phyloP scores from a whole-genome alignment of 2,329 filamentous ascomycete genomes.

The Hypoxylon sp. region DNA sequence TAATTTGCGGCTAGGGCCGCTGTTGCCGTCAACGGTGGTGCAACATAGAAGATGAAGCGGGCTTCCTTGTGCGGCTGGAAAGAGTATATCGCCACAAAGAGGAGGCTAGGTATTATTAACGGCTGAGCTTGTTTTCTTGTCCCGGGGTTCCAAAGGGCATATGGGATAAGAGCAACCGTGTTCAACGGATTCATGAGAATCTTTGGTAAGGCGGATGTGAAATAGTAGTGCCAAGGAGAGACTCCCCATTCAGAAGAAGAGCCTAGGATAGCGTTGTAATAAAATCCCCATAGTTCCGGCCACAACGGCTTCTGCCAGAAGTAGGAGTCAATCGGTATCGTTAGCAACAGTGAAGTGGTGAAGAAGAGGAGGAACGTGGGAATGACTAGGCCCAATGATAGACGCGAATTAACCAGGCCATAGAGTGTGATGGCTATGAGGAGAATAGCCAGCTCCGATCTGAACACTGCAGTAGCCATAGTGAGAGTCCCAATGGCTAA shows the following conservation, averaged over 20 bases:
- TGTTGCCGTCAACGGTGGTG: constrained; percentile 83
- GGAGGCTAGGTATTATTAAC: constrained; percentile 74
- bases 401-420: constrained; percentile 63
- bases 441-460: constrained; percentile 88
- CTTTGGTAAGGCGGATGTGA: constrained; percentile 82
- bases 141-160: constrained; percentile 64
- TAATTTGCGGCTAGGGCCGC: constrained; percentile 80
- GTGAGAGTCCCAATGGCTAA: constrained; percentile 82
- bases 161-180: constrained; percentile 66
- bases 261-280: constrained; percentile 89
- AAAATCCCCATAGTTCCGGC: constrained; percentile 91
- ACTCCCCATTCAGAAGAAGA: constrained; percentile 90
- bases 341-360: constrained; percentile 74
- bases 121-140: constrained; percentile 59
- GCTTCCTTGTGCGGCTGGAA: constrained; percentile 95
- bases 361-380: constrained; percentile 75
- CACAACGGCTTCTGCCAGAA: constrained; percentile 92
- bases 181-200: constrained; percentile 84
- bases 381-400: constrained; percentile 62
- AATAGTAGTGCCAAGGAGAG: constrained; percentile 88
- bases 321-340: constrained; percentile 86
- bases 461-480: constrained; percentile 85
- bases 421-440: constrained; percentile 76
- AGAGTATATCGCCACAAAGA: constrained; percentile 85
- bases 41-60: constrained; percentile 90